Evolutionary conservation across 1,284 basidiomycete species (phyloP).

Genomic region (Sanghuangporus baumii): DNA sequence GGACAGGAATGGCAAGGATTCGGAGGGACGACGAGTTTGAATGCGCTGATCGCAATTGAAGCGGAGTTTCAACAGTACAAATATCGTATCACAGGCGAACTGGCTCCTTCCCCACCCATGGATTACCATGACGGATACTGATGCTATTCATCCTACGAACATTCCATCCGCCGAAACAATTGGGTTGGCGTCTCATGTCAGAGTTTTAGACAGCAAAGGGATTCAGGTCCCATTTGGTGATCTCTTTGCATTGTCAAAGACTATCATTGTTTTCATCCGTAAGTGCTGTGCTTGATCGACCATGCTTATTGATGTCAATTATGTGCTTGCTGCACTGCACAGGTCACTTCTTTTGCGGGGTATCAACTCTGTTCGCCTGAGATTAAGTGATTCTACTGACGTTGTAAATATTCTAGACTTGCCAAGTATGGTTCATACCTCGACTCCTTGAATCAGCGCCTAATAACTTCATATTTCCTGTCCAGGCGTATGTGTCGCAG

Average conservation of each 20-base stretch:
- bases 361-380: constrained; percentile 23
- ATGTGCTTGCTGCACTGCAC: neutral
- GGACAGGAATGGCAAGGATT: too few relatives aligned
- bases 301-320: neutral
- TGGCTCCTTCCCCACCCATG: neutral
- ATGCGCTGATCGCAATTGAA: too few relatives aligned
- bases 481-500: constrained; percentile 48
- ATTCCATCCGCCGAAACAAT: constrained; percentile 1
- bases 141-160: neutral
- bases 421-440: constrained; percentile 32
- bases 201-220: constrained; percentile 39
- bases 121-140: neutral
- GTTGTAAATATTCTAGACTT: constrained; percentile 27
- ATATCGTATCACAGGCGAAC: too few relatives aligned
- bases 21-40: too few relatives aligned
- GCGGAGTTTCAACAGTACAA: neutral
- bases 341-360: constrained; percentile 67
- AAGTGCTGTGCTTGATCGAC: constrained; percentile 23
- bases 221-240: constrained; percentile 43
- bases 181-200: neutral
- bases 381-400: constrained; percentile 1
- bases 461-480: constrained; percentile 13
- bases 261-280: constrained; percentile 64
- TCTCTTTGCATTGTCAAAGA: constrained; percentile 42
- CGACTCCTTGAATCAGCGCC: neutral